A percentile compares a stretch with the other conserved stretches of the same genome.
These are phyloP conservation scores for Cutaneotrichosporon sp. DNA, from an alignment of 1,284 basidiomycete species.

Conservation along the genomic window DNA sequence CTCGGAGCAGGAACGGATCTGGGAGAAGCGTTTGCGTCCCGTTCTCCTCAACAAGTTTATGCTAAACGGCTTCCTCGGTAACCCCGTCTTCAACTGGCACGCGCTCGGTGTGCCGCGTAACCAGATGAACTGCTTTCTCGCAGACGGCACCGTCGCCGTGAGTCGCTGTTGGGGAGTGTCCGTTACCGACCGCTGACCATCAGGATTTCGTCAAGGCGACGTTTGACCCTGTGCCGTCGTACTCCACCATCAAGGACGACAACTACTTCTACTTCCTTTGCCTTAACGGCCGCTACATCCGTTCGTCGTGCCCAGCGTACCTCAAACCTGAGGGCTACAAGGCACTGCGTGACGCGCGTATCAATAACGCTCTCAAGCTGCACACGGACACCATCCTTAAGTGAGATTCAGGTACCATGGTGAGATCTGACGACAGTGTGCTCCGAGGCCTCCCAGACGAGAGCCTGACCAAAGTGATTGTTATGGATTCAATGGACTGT, in stretches of 20 bases:
- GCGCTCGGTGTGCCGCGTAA: slow-evolving; percentile 72
- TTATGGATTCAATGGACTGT: slow-evolving; percentile 77
- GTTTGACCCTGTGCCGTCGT: slow-evolving; percentile 58
- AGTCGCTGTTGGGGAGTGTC: too few relatives aligned
- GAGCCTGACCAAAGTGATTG: slow-evolving; percentile 60
- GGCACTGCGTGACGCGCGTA: slow-evolving; percentile 53
- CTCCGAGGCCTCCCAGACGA: slow-evolving; percentile 55
- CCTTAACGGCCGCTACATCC: slow-evolving; percentile 62
- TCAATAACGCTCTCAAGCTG: slow-evolving; percentile 62
- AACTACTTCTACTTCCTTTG: slow-evolving; percentile 68
- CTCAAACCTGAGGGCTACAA: slow-evolving; percentile 64
- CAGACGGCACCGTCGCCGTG: slow-evolving; percentile 58
- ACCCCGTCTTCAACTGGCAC: slow-evolving; percentile 71
- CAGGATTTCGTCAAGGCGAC: slow-evolving; percentile 59
- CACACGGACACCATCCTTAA: slow-evolving; percentile 74
- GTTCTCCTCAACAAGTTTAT: slow-evolving; percentile 64
- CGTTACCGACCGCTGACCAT: neutral
- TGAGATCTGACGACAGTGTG: slow-evolving; percentile 50
- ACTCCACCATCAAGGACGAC: slow-evolving; percentile 55
- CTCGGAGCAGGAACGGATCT: slow-evolving; percentile 62
- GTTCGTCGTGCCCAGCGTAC: slow-evolving; percentile 66
- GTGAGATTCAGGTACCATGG: slow-evolving; percentile 50
- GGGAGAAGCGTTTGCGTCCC: slow-evolving; percentile 58
- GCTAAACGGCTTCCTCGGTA: slow-evolving; percentile 57
- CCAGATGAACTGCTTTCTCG: slow-evolving; percentile 63